These are phyloP conservation scores for Calonectria pseudoturangicola DNA, from an alignment of 2,329 filamentous ascomycete species.

Conservation along the genomic window DNA sequence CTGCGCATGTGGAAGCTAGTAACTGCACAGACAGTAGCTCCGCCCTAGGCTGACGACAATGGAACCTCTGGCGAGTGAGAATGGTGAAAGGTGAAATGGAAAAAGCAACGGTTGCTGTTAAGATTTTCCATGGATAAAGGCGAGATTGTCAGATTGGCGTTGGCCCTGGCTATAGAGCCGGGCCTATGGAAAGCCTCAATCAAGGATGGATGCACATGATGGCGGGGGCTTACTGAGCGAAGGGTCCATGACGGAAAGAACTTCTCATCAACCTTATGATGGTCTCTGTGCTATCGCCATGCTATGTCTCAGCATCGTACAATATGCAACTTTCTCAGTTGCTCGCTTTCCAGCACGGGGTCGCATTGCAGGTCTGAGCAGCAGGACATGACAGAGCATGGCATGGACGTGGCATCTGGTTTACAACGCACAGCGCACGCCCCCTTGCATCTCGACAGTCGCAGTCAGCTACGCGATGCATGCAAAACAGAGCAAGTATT, in stretches of 20 bases:
- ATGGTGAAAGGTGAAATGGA: background rate
- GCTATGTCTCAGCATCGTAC: background rate
- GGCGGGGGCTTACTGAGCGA: background rate
- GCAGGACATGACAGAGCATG: slow-evolving; percentile 16
- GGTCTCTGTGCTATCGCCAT: background rate
- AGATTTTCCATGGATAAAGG: slow-evolving; percentile 31
- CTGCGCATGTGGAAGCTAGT: slow-evolving; percentile 47
- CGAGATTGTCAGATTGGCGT: slow-evolving; percentile 39
- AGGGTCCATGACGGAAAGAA: background rate
- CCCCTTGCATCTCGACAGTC: slow-evolving; percentile 24
- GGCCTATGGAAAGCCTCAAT: slow-evolving; percentile 28
- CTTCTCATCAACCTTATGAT: background rate
- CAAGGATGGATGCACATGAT: background rate
- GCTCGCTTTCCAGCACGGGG: slow-evolving; percentile 21
- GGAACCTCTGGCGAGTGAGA: slow-evolving; percentile 16
- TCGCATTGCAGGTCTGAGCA: slow-evolving; percentile 31
- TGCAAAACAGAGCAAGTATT: slow-evolving; percentile 15
- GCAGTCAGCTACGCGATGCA: slow-evolving; percentile 15
- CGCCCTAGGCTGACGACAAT: slow-evolving; percentile 14
- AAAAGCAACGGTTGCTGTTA: slow-evolving; percentile 23
- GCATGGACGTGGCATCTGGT: slow-evolving; percentile 21
- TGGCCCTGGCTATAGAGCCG: slow-evolving; percentile 17
- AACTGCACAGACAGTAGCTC: slow-evolving; percentile 25
- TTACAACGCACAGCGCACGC: slow-evolving; percentile 35
- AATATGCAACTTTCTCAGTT: background rate